Conservation (phyloP, 331 rosid species). For the Spiraea crenata region DNA sequence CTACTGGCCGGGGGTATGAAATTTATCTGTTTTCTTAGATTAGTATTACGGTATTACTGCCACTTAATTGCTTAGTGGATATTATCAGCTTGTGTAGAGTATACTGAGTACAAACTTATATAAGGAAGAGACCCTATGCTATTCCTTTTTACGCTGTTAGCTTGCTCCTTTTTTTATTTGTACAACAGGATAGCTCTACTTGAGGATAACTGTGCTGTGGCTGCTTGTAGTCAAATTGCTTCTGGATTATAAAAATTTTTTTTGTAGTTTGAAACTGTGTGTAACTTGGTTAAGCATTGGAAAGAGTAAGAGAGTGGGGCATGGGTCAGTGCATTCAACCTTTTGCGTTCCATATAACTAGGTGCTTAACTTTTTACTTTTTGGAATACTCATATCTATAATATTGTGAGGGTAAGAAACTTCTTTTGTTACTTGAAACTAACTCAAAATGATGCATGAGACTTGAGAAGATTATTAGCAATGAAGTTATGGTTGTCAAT, state of each 20-base stretch:
- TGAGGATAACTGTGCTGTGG: not conserved
- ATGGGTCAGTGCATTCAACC: not conserved
- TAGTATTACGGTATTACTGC: not conserved
- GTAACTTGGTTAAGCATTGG: not conserved
- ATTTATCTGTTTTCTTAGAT: not conserved
- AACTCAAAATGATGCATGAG: no score
- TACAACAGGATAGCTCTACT: not conserved
- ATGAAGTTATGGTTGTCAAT: no score
- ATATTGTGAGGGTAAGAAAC: no score
- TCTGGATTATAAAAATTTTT: not conserved
- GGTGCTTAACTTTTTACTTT: not conserved
- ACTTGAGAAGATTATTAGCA: no score
- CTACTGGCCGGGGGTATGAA: constrained; percentile 37
- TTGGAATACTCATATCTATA: not conserved
- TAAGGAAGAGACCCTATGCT: not conserved
- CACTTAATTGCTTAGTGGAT: not conserved
- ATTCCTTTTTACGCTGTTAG: not conserved
- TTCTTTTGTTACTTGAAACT: no score
- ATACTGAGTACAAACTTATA: not conserved
- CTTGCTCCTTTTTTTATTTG: not conserved
- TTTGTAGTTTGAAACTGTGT: not conserved
- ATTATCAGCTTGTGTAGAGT: not conserved
- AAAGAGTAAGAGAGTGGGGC: not conserved
- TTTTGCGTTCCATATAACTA: no score
- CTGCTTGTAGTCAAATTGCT: not conserved